These are phyloP conservation scores for Piper betle DNA, from an alignment of 164 flowering plant species.

Conservation along the genomic window DNA sequence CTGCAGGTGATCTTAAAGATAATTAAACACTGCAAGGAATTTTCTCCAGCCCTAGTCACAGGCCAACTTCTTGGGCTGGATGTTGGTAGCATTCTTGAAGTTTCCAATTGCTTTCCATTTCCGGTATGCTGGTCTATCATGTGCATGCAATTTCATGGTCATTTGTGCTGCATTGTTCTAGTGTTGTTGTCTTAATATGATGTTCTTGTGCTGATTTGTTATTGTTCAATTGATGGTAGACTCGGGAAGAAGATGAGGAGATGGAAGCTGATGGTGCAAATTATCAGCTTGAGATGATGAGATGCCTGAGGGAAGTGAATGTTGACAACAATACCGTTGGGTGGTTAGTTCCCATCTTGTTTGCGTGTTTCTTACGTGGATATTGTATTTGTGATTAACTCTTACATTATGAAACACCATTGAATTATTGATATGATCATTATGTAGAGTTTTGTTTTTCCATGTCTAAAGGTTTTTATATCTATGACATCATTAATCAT, in stretches of 20 bases:
- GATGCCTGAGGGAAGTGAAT: slow-evolving; percentile 95
- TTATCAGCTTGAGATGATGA: slow-evolving; percentile 99
- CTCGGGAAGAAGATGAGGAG: slow-evolving; percentile 88
- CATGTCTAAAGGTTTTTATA: no score
- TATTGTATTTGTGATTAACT: neutral
- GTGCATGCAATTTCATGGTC: neutral
- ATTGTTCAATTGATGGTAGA: slow-evolving; percentile 20
- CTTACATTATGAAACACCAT: neutral
- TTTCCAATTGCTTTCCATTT: slow-evolving; percentile 90
- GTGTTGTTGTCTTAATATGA: neutral
- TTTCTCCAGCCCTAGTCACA: slow-evolving; percentile 76
- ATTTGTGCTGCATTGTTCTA: neutral
- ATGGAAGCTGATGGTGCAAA: slow-evolving; percentile 98
- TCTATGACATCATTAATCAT: no score
- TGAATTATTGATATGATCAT: neutral
- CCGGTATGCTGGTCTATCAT: slow-evolving; percentile 39
- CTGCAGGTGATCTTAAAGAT: slow-evolving; percentile 78
- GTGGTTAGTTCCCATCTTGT: slow-evolving; percentile 12
- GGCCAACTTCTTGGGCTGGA: slow-evolving; percentile 95
- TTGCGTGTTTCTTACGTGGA: neutral
- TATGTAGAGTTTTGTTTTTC: no score
- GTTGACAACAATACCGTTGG: slow-evolving; percentile 97
- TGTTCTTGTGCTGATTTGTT: neutral
- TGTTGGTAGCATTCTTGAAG: slow-evolving; percentile 98
- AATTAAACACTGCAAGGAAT: slow-evolving; percentile 93